These are phyloP conservation scores for Xanthoconium stramineum DNA, from an alignment of 768 basidiomycete genomes.

Conservation along the genomic window DNA sequence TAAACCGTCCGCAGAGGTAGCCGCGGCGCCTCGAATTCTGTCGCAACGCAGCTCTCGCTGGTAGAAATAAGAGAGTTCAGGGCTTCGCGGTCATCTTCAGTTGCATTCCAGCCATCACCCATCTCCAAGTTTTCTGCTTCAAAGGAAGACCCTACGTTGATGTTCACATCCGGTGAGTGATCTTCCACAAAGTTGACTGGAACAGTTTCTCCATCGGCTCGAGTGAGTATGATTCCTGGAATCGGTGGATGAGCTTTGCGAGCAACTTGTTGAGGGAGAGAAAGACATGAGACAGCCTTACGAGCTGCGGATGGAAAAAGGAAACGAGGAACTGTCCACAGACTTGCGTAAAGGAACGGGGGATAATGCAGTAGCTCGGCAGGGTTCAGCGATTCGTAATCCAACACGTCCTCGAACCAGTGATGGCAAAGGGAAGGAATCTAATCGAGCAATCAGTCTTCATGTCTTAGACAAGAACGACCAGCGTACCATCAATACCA, in stretches of 20 bases:
- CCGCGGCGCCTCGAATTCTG: not conserved
- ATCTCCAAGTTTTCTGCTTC: not conserved
- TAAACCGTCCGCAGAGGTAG: not conserved
- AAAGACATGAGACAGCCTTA: not conserved
- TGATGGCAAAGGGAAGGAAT: conserved; percentile 17
- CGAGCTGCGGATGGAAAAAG: not conserved
- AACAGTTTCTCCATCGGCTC: conserved; percentile 13
- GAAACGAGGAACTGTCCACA: conserved; percentile 4
- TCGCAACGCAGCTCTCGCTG: not conserved
- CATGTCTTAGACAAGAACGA: not conserved
- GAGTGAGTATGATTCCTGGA: conserved; percentile 16
- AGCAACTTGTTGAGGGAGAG: not conserved
- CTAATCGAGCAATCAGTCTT: conserved; percentile 7
- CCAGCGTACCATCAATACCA: conserved; percentile 21
- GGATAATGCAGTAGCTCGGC: not conserved
- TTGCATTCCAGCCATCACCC: not conserved
- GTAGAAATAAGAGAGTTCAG: not conserved
- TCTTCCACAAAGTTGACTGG: conserved; percentile 6
- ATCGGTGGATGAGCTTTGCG: not conserved
- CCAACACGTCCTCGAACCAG: conserved; percentile 19
- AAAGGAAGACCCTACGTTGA: not conserved
- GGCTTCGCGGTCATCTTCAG: not conserved
- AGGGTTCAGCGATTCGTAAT: conserved; percentile 12
- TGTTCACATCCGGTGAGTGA: not conserved
- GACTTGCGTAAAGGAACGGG: conserved; percentile 2